These are phyloP conservation scores for Cyberlindnera amylophila DNA, from an alignment of 805 yeast genomes.

Conservation along the genomic window DNA sequence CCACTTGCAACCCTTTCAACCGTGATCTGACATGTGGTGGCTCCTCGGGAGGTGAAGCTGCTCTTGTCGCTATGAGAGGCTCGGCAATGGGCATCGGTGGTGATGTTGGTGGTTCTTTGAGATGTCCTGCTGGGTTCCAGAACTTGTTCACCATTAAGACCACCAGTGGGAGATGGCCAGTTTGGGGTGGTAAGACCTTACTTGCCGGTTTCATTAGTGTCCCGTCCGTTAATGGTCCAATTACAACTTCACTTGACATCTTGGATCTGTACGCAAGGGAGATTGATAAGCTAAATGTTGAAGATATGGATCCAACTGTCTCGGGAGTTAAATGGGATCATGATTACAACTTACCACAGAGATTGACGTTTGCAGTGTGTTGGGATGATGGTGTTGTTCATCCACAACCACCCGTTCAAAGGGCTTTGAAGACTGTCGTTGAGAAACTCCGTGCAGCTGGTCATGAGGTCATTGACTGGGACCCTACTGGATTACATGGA, in stretches of 20 bases:
- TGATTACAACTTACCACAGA: constrained; percentile 30
- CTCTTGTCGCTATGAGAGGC: constrained; percentile 41
- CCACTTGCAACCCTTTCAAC: constrained; percentile 42
- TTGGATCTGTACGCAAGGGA: constrained; percentile 31
- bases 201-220: constrained; percentile 28
- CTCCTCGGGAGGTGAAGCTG: constrained; percentile 51
- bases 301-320: constrained; percentile 38
- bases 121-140: constrained; percentile 43
- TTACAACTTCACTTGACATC: constrained; percentile 35
- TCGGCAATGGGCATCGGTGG: constrained; percentile 49
- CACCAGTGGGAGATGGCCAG: constrained; percentile 40
- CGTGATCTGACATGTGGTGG: constrained; percentile 44
- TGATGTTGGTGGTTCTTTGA: constrained; percentile 49
- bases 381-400: constrained; percentile 39
- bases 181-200: constrained; percentile 14
- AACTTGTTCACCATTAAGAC: constrained; percentile 41
- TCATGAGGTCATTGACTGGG: constrained; percentile 47
- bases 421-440: constrained; percentile 38
- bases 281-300: constrained; percentile 33
- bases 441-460: constrained; percentile 37
- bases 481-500: constrained; percentile 35
- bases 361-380: constrained; percentile 38
- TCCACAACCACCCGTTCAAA: constrained; percentile 47
- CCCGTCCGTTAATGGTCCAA: constrained; percentile 44
- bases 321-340: constrained; percentile 39